Evolutionary conservation across 495 filamentous ascomycete genomes (phyloP).

Genomic region (Neurospora sp.): DNA sequence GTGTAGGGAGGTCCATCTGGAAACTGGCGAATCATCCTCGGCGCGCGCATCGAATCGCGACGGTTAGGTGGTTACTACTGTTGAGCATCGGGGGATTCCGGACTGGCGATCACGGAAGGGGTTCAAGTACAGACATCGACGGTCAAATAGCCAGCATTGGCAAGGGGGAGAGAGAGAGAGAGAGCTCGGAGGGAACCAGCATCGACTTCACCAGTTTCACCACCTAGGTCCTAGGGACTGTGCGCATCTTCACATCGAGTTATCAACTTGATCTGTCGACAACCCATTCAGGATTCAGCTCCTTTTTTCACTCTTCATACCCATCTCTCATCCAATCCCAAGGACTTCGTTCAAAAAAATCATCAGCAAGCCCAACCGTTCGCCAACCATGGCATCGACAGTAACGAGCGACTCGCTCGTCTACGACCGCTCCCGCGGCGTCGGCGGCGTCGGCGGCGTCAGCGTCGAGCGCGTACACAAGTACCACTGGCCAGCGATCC

Average conservation of each 20-base stretch:
- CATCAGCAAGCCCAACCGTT: background rate
- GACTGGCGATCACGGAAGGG: background rate
- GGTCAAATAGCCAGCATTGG: background rate
- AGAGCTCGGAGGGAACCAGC: background rate
- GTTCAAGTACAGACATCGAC: background rate
- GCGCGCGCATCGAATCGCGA: background rate
- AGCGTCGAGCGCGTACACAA: conserved; percentile 42
- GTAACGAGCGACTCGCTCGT: conserved; percentile 28
- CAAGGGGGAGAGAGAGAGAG: background rate
- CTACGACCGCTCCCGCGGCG: conserved; percentile 26
- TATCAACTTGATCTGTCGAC: background rate
- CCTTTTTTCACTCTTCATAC: background rate
- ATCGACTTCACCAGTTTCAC: background rate
- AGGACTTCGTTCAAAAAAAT: background rate
- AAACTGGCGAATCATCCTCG: background rate
- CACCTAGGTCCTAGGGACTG: background rate
- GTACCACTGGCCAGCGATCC: conserved; percentile 90
- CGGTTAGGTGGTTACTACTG: background rate
- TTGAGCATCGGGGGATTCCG: background rate
- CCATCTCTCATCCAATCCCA: background rate
- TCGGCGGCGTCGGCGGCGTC: conserved; percentile 4
- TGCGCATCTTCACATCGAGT: background rate
- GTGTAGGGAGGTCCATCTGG: background rate
- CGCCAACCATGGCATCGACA: conserved; percentile 31
- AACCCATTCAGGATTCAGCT: background rate